Conservation (phyloP, 1,139 yeast species). For the Suhomyces chickasaworum region DNA sequence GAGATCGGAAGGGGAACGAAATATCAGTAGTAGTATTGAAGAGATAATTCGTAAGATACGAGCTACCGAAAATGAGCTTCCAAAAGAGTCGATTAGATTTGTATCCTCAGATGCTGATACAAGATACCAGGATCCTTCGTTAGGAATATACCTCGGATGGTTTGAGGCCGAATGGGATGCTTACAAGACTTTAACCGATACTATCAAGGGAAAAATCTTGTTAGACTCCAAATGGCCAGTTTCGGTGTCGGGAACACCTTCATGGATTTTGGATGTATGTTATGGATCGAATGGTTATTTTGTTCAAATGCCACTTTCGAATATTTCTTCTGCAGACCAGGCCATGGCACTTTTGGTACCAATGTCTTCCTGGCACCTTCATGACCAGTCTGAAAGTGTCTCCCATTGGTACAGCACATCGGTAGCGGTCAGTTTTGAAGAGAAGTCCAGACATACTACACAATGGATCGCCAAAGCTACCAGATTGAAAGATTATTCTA, state of each 20-base stretch:
- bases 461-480: slow-evolving; percentile 11
- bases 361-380: slow-evolving; percentile 13
- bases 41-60: slow-evolving; percentile 11
- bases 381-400: slow-evolving; percentile 9
- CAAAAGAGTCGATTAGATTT: slow-evolving; percentile 4
- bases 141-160: slow-evolving; percentile 10
- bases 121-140: slow-evolving; percentile 8
- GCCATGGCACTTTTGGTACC: slow-evolving; percentile 12
- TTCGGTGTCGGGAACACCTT: slow-evolving; percentile 8
- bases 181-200: slow-evolving; percentile 7
- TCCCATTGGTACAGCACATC: slow-evolving; percentile 12
- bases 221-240: slow-evolving; percentile 10
- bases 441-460: slow-evolving; percentile 1
- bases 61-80: slow-evolving; percentile 3
- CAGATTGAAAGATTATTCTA: slow-evolving; percentile 9
- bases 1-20: not conserved
- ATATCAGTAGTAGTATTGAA: slow-evolving; percentile 1
- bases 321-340: slow-evolving; percentile 10
- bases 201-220: slow-evolving; percentile 6
- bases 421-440: slow-evolving; percentile 1
- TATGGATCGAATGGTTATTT: slow-evolving; percentile 10
- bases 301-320: slow-evolving; percentile 10
- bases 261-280: slow-evolving; percentile 12
- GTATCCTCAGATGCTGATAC: slow-evolving; percentile 7
- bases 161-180: slow-evolving; percentile 11